Evolutionary conservation across 2,329 filamentous ascomycete species (phyloP).

Genomic region (Ophiostoma himal-ulmi): DNA sequence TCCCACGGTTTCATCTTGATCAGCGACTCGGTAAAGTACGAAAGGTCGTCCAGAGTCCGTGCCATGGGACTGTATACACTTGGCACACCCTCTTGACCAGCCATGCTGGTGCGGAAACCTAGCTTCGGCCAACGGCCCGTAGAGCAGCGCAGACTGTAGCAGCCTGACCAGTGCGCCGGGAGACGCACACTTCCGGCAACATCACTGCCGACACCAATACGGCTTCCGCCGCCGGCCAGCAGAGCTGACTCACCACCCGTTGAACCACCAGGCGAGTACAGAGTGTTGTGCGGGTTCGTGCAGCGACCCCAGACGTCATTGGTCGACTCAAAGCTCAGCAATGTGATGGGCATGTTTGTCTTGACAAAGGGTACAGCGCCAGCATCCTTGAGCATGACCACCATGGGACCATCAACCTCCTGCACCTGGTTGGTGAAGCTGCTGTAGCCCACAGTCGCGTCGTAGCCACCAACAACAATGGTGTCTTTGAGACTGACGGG

Average conservation of each 20-base stretch:
- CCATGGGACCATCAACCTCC: conserved; percentile 29
- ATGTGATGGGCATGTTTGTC: conserved; percentile 31
- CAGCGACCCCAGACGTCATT: conserved; percentile 37
- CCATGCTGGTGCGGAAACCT: conserved; percentile 29
- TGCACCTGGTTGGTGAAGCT: conserved; percentile 23
- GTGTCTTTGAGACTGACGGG: conserved; percentile 47
- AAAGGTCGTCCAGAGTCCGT: conserved; percentile 48
- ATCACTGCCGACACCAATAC: conserved; percentile 36
- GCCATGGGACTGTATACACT: conserved; percentile 54
- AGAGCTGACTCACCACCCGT: conserved; percentile 38
- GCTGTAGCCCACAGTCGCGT: conserved; percentile 32
- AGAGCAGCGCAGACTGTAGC: conserved; percentile 33
- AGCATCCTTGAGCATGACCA: conserved; percentile 42
- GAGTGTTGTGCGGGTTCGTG: conserved; percentile 34
- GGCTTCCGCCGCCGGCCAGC: conserved; percentile 32
- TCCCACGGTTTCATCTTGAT: conserved; percentile 58
- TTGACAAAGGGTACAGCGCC: conserved; percentile 31
- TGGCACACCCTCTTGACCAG: conserved; percentile 56
- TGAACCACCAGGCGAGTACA: conserved; percentile 34
- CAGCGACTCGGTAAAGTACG: conserved; percentile 48
- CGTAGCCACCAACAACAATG: conserved; percentile 41
- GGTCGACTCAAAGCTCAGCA: conserved; percentile 31
- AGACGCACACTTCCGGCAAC: conserved; percentile 30
- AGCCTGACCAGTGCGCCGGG: conserved; percentile 32
- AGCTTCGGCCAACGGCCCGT: conserved; percentile 29